Conservation (phyloP, 441 rosid genomes). For the Theobroma grandiflorum region DNA sequence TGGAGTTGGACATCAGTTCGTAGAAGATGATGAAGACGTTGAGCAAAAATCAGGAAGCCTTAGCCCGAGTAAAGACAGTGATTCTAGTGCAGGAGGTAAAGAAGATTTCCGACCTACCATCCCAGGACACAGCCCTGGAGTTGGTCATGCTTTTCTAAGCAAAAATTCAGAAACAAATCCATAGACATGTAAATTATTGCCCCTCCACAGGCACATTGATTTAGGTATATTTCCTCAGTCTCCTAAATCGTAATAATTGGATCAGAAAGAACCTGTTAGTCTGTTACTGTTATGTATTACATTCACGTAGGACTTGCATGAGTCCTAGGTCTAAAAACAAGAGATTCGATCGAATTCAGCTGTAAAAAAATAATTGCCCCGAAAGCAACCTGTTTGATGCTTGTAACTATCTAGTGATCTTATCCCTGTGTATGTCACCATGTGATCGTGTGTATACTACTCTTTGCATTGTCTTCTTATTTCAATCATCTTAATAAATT, state of each 20-base stretch:
- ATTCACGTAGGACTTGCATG: not conserved
- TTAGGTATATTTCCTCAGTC: not conserved
- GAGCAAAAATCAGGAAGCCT: not conserved
- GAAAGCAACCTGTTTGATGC: not conserved
- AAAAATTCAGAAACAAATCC: not conserved
- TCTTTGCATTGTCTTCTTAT: not conserved
- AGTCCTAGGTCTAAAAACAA: not conserved
- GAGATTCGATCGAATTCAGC: not conserved
- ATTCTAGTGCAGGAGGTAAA: not conserved
- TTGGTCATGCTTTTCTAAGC: slow-evolving; percentile 2
- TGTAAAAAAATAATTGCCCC: not conserved
- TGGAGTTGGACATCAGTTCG: slow-evolving; percentile 27
- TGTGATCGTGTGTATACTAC: not conserved
- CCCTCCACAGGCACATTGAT: not conserved
- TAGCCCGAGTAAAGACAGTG: not conserved
- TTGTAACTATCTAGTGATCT: not conserved
- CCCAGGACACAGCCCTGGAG: slow-evolving; percentile 26
- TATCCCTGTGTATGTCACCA: not conserved
- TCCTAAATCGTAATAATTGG: not conserved
- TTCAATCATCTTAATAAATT: not conserved
- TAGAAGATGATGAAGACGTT: not conserved
- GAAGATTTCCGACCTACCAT: not conserved
- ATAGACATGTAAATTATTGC: not conserved
- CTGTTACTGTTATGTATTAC: not conserved
- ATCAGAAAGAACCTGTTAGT: too few relatives aligned